Percentiles rank a stretch among this genome's conserved stretches.
phyloP scores from a whole-genome alignment of 192 early-diverging fungal genomes.

The Podila minutissima region DNA sequence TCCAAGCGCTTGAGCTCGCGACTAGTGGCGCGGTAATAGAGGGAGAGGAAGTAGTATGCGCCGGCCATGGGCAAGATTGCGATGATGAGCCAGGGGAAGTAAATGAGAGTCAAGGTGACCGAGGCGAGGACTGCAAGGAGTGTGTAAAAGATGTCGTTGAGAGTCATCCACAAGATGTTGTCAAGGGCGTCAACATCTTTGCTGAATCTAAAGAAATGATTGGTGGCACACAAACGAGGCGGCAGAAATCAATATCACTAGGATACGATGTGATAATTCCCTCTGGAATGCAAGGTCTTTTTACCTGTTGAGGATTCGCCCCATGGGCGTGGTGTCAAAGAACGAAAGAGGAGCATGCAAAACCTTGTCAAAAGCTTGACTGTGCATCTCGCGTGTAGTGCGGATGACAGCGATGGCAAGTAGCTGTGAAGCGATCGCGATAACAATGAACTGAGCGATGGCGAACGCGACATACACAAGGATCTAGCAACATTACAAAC shows the following conservation, averaged over 20 bases:
- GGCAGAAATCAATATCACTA: constrained; percentile 53
- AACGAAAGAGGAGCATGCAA: constrained; percentile 74
- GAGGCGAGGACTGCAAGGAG: constrained; percentile 37
- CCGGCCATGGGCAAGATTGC: constrained; percentile 74
- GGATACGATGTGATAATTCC: constrained; percentile 23
- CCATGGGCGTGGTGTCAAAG: constrained; percentile 87
- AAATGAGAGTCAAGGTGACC: constrained; percentile 58
- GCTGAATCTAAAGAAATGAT: constrained; percentile 8
- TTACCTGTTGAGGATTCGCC: constrained; percentile 82
- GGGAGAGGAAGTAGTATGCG: constrained; percentile 74
- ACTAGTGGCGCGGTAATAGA: constrained; percentile 76
- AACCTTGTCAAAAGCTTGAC: constrained; percentile 67
- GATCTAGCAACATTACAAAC: neutral
- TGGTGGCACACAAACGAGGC: constrained; percentile 51
- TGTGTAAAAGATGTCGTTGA: constrained; percentile 30
- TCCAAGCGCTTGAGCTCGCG: constrained; percentile 88
- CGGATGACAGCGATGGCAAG: constrained; percentile 47
- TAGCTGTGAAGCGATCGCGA: constrained; percentile 6
- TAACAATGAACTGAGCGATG: constrained; percentile 2
- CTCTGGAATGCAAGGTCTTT: constrained; percentile 76
- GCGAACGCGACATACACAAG: constrained; percentile 7
- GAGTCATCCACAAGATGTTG: constrained; percentile 53
- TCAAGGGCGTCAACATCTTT: constrained; percentile 81
- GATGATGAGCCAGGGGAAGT: constrained; percentile 67
- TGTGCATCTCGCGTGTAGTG: constrained; percentile 66